Evolutionary conservation across 345 rosid species (phyloP), one percentile per base, ranked within the genome.

Genomic region (Citrus inodora): DNA sequence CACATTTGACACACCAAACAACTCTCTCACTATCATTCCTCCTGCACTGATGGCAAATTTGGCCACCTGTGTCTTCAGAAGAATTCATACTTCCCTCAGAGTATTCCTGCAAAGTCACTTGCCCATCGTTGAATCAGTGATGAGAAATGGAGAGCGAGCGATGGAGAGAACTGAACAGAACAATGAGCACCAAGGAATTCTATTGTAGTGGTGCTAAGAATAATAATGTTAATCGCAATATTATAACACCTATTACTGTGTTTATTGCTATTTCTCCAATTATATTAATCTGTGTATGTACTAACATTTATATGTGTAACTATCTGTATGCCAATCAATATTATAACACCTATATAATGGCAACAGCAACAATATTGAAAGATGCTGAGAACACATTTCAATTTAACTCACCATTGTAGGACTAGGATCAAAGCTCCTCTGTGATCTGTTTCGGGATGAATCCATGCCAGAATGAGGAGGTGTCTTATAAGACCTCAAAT

Each of bases 21-120:
- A 96, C 89, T 77, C 86, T 83, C 56, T 87, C 92, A 76, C 80
- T 80, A 70, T 88, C 92, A 83, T 84, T 96, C 74, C 83, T 88
- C 53, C 82, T 89, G 80, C 99, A 96, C 37, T 92, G 98, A 85
- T 96, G 99, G 74, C 99, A 96, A 73, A 85, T 78, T 80, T 89
- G 87, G 32, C 97, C 94, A 70, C 92, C 87, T 64, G 85, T 87
- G 80, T 92, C 95, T 86, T 85, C 91, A 40, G 93, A 92, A 24
- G 89, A 88, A 80, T 93, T 90, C 68, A 88, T 83, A 81, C 88
- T 88, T 67, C 83, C 91, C 75, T 85, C 91, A 81, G 95, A 91
- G 84, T 87, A 87, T 67, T 89, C 99, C 98, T 97, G 86, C 62
- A 82, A 78, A 83, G 71, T 70, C 75, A 76, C 71, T 42, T 35